These are phyloP conservation scores for Dendrothele bispora DNA, from an alignment of 768 basidiomycete genomes.

Conservation along the genomic window DNA sequence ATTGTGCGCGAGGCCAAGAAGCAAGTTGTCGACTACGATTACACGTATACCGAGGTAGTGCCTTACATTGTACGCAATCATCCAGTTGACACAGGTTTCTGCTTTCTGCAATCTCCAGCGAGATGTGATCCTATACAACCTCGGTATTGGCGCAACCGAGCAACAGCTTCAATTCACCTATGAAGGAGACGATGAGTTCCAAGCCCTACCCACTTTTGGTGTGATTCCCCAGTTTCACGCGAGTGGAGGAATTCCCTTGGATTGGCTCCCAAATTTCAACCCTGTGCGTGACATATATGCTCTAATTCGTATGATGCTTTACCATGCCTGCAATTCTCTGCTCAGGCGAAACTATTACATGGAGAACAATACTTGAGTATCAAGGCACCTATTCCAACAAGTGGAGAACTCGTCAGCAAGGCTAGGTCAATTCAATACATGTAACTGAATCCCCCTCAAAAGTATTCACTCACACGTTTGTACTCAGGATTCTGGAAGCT, in stretches of 20 bases:
- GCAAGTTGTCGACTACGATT: conserved; percentile 53
- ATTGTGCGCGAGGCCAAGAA: conserved; percentile 84
- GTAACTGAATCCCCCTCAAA: background rate
- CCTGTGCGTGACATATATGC: conserved; percentile 56
- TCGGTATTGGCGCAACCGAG: conserved; percentile 92
- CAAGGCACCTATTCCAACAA: conserved; percentile 83
- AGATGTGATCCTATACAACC: conserved; percentile 92
- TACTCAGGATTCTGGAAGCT: conserved; percentile 67
- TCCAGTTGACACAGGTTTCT: background rate
- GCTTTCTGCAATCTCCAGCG: conserved; percentile 34
- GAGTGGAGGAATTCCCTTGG: conserved; percentile 64
- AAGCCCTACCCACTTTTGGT: conserved; percentile 89
- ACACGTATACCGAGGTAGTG: conserved; percentile 73
- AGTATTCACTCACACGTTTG: background rate
- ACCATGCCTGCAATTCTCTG: background rate
- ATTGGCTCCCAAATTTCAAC: conserved; percentile 94
- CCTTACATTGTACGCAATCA: background rate
- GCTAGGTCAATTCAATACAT: conserved; percentile 49
- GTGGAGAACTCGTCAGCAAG: conserved; percentile 74
- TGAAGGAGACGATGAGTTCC: conserved; percentile 86
- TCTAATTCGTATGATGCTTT: conserved; percentile 4
- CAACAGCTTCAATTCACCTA: conserved; percentile 90
- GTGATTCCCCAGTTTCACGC: conserved; percentile 90
- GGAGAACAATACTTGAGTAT: conserved; percentile 96
- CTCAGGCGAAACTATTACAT: conserved; percentile 91